Evolutionary conservation across 352 stramenopile species (phyloP).

Genomic region (Phytophthora cryptogea): DNA sequence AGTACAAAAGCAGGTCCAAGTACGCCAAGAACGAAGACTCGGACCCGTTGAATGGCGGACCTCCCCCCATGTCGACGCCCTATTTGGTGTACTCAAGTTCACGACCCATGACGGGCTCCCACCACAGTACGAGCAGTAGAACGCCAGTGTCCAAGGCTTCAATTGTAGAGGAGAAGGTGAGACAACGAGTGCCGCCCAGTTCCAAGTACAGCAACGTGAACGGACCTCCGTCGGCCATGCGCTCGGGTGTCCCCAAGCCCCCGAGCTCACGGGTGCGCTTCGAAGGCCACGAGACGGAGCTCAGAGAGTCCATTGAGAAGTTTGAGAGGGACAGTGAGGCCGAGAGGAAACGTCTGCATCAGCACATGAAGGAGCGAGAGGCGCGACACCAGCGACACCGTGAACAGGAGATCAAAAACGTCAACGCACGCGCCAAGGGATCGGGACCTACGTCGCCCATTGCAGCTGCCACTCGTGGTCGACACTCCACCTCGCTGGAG

Average conservation of each 20-base stretch:
- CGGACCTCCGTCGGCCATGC: constrained; percentile 26
- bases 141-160: constrained; percentile 1
- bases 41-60: constrained; percentile 40
- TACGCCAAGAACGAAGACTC: constrained; percentile 27
- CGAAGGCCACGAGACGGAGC: constrained; percentile 27
- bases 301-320: constrained; percentile 13
- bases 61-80: constrained; percentile 45
- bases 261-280: constrained; percentile 49
- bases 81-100: constrained; percentile 53
- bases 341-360: constrained; percentile 26
- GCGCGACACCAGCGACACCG: constrained; percentile 19
- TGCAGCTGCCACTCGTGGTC: constrained; percentile 17
- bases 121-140: constrained; percentile 20
- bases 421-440: constrained; percentile 20
- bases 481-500: constrained; percentile 25
- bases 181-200: constrained; percentile 8
- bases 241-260: constrained; percentile 20
- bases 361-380: constrained; percentile 17
- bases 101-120: constrained; percentile 19
- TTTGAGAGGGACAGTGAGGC: constrained; percentile 13
- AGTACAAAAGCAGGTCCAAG: constrained; percentile 57
- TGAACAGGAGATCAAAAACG: constrained; percentile 23
- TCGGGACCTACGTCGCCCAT: constrained; percentile 17
- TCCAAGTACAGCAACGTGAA: constrained; percentile 14
- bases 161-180: constrained; percentile 6